Conservation (phyloP, 345 rosid genomes). For the Populus simonii region DNA sequence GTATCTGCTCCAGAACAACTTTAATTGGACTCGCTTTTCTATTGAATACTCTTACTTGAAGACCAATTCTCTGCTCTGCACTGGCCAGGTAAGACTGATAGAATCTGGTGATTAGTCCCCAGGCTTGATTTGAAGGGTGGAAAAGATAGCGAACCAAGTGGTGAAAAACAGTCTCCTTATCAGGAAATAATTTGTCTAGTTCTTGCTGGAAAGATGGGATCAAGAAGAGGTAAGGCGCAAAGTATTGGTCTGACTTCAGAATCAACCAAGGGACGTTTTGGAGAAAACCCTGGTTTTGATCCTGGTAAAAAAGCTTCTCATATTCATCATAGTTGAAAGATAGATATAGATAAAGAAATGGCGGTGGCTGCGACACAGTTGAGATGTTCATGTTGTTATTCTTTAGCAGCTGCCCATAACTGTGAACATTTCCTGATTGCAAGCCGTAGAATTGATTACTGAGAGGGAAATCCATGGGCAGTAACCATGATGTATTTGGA, state of each 20-base stretch:
- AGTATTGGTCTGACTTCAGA: conserved; percentile 18
- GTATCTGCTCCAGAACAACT: conserved; percentile 9
- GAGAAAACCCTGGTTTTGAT: conserved; percentile 8
- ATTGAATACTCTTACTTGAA: conserved; percentile 16
- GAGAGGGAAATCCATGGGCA: conserved; percentile 12
- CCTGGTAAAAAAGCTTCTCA: conserved; percentile 14
- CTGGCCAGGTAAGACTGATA: conserved; percentile 9
- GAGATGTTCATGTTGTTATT: neutral
- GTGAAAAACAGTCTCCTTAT: conserved; percentile 22
- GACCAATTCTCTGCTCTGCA: conserved; percentile 17
- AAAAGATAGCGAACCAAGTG: conserved; percentile 22
- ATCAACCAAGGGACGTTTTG: conserved; percentile 23
- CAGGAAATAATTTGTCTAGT: conserved; percentile 16
- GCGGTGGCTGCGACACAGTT: neutral
- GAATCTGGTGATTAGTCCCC: conserved; percentile 24
- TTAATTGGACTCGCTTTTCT: neutral
- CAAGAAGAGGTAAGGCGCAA: conserved; percentile 18
- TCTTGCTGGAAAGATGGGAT: conserved; percentile 18
- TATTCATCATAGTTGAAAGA: neutral
- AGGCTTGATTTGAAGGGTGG: conserved; percentile 23
- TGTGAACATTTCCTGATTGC: neutral
- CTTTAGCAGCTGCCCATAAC: neutral
- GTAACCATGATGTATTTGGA: conserved; percentile 11
- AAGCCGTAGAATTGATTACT: neutral
- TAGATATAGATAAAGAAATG: conserved; percentile 1